A percentile compares a stretch with the other conserved stretches of the same genome.
Evolutionary conservation across 164 flowering plant genomes (phyloP).

Genomic region (Magnolia changhungtana): DNA sequence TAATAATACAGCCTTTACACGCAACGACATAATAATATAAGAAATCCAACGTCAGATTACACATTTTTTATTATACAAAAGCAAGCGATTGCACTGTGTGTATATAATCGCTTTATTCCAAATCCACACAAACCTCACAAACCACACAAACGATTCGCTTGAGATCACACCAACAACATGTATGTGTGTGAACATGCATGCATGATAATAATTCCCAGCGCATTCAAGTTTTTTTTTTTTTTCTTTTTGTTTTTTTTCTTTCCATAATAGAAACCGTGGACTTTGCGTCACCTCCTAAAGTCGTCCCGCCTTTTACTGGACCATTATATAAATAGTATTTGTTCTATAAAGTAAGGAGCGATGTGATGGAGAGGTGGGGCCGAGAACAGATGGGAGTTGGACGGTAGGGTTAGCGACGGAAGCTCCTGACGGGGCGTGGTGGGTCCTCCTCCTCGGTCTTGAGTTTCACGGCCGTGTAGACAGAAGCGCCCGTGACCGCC

Average conservation of each 20-base stretch:
- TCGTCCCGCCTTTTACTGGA: not conserved
- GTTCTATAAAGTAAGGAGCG: too few species aligned
- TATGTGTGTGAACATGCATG: not conserved
- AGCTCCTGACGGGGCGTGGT: constrained; percentile 57
- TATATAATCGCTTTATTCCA: not conserved
- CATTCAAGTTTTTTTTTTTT: not conserved
- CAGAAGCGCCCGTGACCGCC: constrained; percentile 59
- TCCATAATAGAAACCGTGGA: not conserved
- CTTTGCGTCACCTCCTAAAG: constrained; percentile 7
- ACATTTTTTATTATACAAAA: not conserved
- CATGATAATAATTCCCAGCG: not conserved
- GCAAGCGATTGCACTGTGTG: not conserved
- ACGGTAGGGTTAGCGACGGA: constrained; percentile 51
- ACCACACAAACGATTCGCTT: not conserved
- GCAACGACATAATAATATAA: not conserved
- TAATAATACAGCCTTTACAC: not conserved
- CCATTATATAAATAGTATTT: not conserved
- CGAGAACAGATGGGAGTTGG: too few species aligned
- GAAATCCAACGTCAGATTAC: not conserved
- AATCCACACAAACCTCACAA: not conserved
- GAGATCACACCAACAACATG: not conserved
- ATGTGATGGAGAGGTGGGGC: not conserved
- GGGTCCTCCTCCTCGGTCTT: constrained; percentile 35
- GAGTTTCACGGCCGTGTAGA: constrained; percentile 65
- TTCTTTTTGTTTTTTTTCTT: not conserved